Base-by-base conservation (phyloP, 352 stramenopile genomes). In the Pythium utonaiense region DNA sequence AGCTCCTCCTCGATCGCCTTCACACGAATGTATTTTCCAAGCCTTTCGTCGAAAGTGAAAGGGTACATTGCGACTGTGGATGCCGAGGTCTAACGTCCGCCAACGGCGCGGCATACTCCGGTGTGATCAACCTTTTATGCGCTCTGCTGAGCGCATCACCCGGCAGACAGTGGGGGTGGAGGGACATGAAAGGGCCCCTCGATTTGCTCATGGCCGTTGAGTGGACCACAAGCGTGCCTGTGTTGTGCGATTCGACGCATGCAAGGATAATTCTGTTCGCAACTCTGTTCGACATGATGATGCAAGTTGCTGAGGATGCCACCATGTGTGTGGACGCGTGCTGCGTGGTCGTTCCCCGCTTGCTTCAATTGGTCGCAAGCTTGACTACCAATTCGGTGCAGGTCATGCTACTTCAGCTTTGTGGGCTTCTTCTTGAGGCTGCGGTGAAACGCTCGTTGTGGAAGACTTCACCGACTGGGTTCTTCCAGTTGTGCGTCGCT, bases 1-100 rank as follows among this genome's bases (percentile, higher is more conserved):
- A 21, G 24, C 6, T 44, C 8, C 25, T 60, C 10, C 27, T 60
- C 3, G 53, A 60, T 3, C 10, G 45, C 13, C 47, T 60, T 17
- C 53, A 52, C 40, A 19, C 27, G 14, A 52, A 16, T 0, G 34
- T 51, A 6, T 60, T 60, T 44, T 30, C 22, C 10, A 0, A 41
- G 9, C n/a, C 10, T 3, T 60, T 53, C 19, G 5, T 30, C 17
- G 36, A 50, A n/a, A 17, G 41, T 38, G 53, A 49, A 10, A 25
- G 31, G 16, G 38, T 53, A 12, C 30, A 31, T 21, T 60, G 53
- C 24, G 53, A 40, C 36, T 60, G 53, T 21, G 53, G 53, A 1
- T 60, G 53, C 16, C 38, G 45, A 44, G 40, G 53, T 9, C 48
- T 21, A 16, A 25, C 19, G 5, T 3, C 22, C 14, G 53, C 17